Percentiles rank a stretch among this genome's conserved stretches.
phyloP scores from a whole-genome alignment of 1,284 basidiomycete species.

The Thecaphora thlaspeos region DNA sequence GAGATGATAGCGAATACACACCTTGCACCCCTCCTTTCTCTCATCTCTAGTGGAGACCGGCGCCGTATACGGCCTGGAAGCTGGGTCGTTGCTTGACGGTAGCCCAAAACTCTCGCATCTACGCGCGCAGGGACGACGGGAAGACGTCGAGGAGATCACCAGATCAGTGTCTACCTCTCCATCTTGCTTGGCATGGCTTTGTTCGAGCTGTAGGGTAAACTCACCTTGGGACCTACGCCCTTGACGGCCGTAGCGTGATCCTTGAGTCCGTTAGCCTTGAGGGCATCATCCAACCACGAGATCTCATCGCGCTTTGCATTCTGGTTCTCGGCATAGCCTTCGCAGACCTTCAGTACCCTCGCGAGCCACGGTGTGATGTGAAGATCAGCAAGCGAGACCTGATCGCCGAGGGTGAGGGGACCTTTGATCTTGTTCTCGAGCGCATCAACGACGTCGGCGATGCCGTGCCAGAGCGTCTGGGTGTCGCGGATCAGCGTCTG shows the following conservation, averaged over 20 bases:
- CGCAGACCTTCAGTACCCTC: slow-evolving; percentile 66
- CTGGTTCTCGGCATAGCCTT: slow-evolving; percentile 62
- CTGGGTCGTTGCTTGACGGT: slow-evolving; percentile 16
- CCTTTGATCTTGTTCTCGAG: slow-evolving; percentile 69
- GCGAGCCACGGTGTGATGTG: slow-evolving; percentile 77
- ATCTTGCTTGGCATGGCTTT: too few relatives aligned
- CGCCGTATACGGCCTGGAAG: slow-evolving; percentile 32
- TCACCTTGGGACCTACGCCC: too few relatives aligned
- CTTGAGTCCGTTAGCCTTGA: neutral
- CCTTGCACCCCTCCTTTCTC: too few relatives aligned
- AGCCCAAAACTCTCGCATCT: slow-evolving; percentile 15
- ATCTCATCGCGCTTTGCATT: too few relatives aligned
- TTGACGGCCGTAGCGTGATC: too few relatives aligned
- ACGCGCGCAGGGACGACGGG: neutral
- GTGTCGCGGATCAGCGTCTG: slow-evolving; percentile 58
- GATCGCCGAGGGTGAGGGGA: slow-evolving; percentile 71
- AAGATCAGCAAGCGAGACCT: slow-evolving; percentile 75
- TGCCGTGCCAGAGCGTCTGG: slow-evolving; percentile 60
- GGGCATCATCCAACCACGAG: slow-evolving; percentile 40
- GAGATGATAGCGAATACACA: too few relatives aligned
- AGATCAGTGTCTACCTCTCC: too few relatives aligned
- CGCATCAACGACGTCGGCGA: slow-evolving; percentile 61
- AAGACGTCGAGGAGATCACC: too few relatives aligned
- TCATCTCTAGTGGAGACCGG: slow-evolving; percentile 39
- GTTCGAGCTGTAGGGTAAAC: too few relatives aligned